Conservation (phyloP, 2,329 filamentous ascomycete species). For the Nakataea oryzae region DNA sequence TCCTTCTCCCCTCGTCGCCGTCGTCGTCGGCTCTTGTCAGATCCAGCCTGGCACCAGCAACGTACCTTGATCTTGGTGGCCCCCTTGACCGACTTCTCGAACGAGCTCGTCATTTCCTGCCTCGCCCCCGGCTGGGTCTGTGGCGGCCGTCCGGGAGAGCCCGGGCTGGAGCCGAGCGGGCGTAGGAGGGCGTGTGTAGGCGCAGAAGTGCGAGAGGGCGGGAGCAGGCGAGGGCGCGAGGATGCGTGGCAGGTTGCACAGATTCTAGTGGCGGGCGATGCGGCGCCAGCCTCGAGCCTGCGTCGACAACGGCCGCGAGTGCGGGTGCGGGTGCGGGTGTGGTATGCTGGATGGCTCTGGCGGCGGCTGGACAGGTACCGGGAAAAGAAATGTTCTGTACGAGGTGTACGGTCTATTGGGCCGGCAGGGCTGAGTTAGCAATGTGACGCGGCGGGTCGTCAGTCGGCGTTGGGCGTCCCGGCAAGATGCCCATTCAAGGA, state of each 20-base stretch:
- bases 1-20: neutral
- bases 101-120: conserved; percentile 64
- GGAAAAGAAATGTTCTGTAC: neutral
- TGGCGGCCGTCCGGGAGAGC: neutral
- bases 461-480: neutral
- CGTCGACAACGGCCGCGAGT: neutral
- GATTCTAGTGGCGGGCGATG: neutral
- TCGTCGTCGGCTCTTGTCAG: neutral
- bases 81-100: conserved; percentile 98
- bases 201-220: neutral
- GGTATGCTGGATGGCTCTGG: neutral
- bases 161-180: neutral
- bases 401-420: neutral
- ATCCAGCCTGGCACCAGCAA: conserved; percentile 3
- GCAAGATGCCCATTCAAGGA: neutral
- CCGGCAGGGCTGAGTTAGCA: neutral
- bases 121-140: neutral
- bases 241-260: neutral
- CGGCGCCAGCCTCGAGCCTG: neutral
- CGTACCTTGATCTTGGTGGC: conserved; percentile 92
- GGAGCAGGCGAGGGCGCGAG: neutral
- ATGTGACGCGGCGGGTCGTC: neutral
- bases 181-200: too few relatives aligned
- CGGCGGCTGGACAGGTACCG: too few relatives aligned
- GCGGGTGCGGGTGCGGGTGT: too few relatives aligned